A percentile compares a stretch with the other conserved stretches of the same genome.
Evolutionary conservation across 2,329 filamentous ascomycete species (phyloP).

Genomic region (Clarireedia hainanense): DNA sequence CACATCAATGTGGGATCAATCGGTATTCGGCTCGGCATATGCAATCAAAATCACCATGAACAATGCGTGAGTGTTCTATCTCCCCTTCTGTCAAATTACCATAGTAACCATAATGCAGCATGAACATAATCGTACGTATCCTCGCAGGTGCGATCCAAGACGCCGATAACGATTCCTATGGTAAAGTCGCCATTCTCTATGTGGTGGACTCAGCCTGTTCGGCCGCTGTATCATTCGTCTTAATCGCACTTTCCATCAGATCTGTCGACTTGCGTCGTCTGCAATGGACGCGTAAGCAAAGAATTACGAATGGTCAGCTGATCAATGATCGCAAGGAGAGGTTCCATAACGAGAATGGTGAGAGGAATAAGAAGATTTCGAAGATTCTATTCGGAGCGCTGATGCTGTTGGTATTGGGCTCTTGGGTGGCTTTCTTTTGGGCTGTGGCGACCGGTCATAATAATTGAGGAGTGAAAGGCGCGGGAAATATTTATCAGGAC

Average conservation of each 20-base stretch:
- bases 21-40: constrained; percentile 53
- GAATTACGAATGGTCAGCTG: not conserved
- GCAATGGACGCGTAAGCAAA: constrained; percentile 3
- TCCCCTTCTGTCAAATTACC: too few species aligned
- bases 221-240: not conserved
- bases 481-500: too few species aligned
- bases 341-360: not conserved
- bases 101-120: constrained; percentile 30
- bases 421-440: constrained; percentile 5
- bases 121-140: constrained; percentile 53
- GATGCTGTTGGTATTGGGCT: not conserved
- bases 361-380: not conserved
- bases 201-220: constrained; percentile 26
- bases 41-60: constrained; percentile 54
- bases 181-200: constrained; percentile 47
- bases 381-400: not conserved
- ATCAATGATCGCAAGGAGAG: not conserved
- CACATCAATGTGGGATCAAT: constrained; percentile 51
- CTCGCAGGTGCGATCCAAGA: constrained; percentile 52
- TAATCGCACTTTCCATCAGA: not conserved
- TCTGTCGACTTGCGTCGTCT: not conserved
- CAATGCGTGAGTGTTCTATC: constrained; percentile 35
- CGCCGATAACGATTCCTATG: constrained; percentile 46
- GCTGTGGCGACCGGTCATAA: not conserved
- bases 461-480: not conserved